phyloP scores from a whole-genome alignment of 345 rosid species.

The Rhodomyrtus tomentosa region DNA sequence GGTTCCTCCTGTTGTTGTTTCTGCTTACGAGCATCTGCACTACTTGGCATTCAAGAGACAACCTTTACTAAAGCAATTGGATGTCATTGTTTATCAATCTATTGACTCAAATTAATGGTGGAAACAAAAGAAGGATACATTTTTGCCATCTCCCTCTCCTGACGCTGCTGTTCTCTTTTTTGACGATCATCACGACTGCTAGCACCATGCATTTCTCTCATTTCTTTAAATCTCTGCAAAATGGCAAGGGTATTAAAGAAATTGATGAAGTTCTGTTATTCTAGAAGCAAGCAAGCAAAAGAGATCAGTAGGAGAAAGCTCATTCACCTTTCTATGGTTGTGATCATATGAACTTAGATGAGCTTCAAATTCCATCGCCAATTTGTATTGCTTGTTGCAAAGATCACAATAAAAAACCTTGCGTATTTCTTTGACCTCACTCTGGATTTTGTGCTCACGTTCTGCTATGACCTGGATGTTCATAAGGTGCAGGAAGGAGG shows the following conservation, averaged over 20 bases:
- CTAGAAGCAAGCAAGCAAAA: background rate
- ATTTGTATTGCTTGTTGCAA: constrained; percentile 93
- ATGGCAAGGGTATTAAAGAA: background rate
- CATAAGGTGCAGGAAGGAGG: constrained; percentile 99
- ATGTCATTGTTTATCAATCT: background rate
- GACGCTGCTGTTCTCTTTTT: constrained; percentile 83
- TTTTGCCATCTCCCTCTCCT: constrained; percentile 86
- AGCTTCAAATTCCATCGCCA: constrained; percentile 93
- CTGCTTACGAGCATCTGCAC: constrained; percentile 82
- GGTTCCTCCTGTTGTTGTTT: constrained; percentile 46
- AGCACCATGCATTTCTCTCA: constrained; percentile 84
- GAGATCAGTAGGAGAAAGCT: background rate
- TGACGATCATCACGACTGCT: constrained; percentile 89
- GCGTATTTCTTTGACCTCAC: constrained; percentile 84
- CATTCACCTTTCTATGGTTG: constrained; percentile 88
- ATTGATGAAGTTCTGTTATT: background rate
- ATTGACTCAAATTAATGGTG: background rate
- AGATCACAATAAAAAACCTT: constrained; percentile 92
- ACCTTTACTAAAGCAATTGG: background rate
- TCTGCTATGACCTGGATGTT: constrained; percentile 99
- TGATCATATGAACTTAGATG: constrained; percentile 97
- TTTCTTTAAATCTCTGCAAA: constrained; percentile 87
- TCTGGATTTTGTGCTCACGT: constrained; percentile 97
- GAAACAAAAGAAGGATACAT: constrained; percentile 10
- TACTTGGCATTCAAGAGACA: constrained; percentile 2